Conservation (phyloP, 768 basidiomycete genomes). For the Hypholoma sublateritium region DNA sequence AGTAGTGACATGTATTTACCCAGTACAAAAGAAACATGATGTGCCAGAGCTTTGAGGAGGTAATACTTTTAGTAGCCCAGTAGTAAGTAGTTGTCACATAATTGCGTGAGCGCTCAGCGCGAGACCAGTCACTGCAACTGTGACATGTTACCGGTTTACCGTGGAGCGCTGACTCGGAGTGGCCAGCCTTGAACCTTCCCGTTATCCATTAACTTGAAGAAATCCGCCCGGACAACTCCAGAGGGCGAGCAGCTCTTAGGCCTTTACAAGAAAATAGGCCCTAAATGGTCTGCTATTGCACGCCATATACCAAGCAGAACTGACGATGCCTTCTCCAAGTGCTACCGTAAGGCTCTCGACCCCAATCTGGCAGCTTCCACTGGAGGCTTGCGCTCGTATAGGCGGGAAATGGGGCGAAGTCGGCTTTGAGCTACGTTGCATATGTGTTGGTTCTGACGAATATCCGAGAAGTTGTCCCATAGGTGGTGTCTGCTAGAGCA, state of each 20-base stretch:
- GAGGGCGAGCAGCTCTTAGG: constrained; percentile 68
- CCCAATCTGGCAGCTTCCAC: constrained; percentile 62
- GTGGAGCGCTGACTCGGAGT: too few species aligned
- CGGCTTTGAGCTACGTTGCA: constrained; percentile 71
- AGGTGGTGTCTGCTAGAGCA: constrained; percentile 76
- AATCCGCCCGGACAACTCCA: constrained; percentile 72
- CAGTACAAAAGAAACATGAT: constrained; percentile 2
- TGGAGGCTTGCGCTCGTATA: constrained; percentile 48
- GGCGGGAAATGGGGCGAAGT: constrained; percentile 77
- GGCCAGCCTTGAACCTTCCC: too few species aligned
- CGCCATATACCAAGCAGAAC: constrained; percentile 79
- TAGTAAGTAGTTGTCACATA: constrained; percentile 5
- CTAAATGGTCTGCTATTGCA: constrained; percentile 82
- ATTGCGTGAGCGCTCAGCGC: constrained; percentile 8
- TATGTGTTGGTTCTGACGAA: constrained; percentile 11
- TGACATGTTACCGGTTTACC: constrained; percentile 16
- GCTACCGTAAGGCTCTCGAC: constrained; percentile 83
- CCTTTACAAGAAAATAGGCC: constrained; percentile 55
- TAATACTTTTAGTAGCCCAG: constrained; percentile 3
- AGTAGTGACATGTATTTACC: constrained; percentile 62
- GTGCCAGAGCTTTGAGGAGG: too few species aligned
- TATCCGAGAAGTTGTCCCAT: constrained; percentile 12
- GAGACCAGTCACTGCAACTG: constrained; percentile 4
- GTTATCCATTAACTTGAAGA: constrained; percentile 60
- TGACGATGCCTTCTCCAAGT: constrained; percentile 89